Base-by-base conservation (phyloP, 2,329 filamentous ascomycete genomes). In the Phialophora chinensis region DNA sequence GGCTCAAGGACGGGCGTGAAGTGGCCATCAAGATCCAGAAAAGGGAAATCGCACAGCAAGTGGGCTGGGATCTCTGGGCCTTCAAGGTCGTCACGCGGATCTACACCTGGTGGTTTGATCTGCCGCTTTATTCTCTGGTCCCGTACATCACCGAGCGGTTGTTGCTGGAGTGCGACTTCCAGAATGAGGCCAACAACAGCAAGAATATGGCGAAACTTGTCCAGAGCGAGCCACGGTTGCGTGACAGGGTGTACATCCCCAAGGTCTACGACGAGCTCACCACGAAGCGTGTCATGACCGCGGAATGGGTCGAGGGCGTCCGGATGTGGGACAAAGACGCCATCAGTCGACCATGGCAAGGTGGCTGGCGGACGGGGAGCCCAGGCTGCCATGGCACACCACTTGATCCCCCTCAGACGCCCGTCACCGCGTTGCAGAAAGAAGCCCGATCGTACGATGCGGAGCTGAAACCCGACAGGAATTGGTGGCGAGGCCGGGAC, bases 1-100 rank as follows among this genome's bases (percentile, higher is more conserved):
- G 90, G 67, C 78, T 98, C 64, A 80, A 87, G 2, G 94, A 98
- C 79, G 95, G 95, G 0, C 85, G 92, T 56, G 93, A 97, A 81
- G 91, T 98, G 25, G 95, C 95, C 1, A 87, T 99, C 76, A 99
- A 99, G 82, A 89, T 99, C 4, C 95, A 99, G 82, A 99, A 98
- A 82, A 87, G 90, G 59, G 94, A 97, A 83, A 98, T 99, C 76
- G 88, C 87, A 23, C 88, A 90, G 75, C 95, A 98, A 80, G 91
- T 97, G 44, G 88, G 89, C 4, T 97, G 93, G 93, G 95, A 99
- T 83, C 78, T 99, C 60, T 97, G 93, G 93, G 90, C 93, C 2
- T 97, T 97, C 83, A 93, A 93, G 74, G 90, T 93, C 11, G 90
- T 97, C 11, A 89, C 91, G 54, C 88, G 85, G 77, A 86, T 93